These are phyloP conservation scores for Podaxis carcinomalis DNA, from an alignment of 768 basidiomycete species.

Conservation along the genomic window DNA sequence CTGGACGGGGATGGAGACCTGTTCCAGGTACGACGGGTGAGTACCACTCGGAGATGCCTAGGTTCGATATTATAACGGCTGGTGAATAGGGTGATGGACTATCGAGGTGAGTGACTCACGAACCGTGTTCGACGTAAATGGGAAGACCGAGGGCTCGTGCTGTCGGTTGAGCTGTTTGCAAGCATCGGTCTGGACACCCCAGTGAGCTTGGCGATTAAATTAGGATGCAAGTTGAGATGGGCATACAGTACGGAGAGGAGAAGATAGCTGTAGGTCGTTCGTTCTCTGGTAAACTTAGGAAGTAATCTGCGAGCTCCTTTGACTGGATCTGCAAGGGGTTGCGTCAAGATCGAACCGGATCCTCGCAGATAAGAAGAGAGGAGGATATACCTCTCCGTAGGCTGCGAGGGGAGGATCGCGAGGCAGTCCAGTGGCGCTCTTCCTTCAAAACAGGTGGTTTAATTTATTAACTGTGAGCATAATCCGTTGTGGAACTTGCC, in stretches of 20 bases:
- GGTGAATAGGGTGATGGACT: not conserved
- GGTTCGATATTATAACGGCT: not conserved
- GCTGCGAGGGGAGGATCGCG: slow-evolving; percentile 73
- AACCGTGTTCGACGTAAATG: slow-evolving; percentile 78
- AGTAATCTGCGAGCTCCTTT: slow-evolving; percentile 62
- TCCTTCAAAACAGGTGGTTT: slow-evolving; percentile 33
- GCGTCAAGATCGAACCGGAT: not conserved
- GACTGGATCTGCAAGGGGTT: slow-evolving; percentile 54
- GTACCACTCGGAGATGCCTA: slow-evolving; percentile 78
- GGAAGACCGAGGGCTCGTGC: slow-evolving; percentile 61
- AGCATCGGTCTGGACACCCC: slow-evolving; percentile 64
- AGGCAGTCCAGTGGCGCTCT: slow-evolving; percentile 59
- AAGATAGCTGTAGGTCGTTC: slow-evolving; percentile 75
- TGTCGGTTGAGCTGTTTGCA: slow-evolving; percentile 71
- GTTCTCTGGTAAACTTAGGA: slow-evolving; percentile 57
- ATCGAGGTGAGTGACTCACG: slow-evolving; percentile 6
- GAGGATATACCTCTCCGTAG: slow-evolving; percentile 52
- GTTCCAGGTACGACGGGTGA: slow-evolving; percentile 63
- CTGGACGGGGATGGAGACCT: slow-evolving; percentile 75
- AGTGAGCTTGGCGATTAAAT: not conserved
- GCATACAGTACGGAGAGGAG: slow-evolving; percentile 80
- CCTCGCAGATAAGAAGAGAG: not conserved
- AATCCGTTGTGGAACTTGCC: slow-evolving; percentile 39
- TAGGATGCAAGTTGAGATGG: not conserved
- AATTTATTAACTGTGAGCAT: slow-evolving; percentile 10